Base-by-base conservation (phyloP, 2,329 filamentous ascomycete species). In the Periconia digitata region DNA sequence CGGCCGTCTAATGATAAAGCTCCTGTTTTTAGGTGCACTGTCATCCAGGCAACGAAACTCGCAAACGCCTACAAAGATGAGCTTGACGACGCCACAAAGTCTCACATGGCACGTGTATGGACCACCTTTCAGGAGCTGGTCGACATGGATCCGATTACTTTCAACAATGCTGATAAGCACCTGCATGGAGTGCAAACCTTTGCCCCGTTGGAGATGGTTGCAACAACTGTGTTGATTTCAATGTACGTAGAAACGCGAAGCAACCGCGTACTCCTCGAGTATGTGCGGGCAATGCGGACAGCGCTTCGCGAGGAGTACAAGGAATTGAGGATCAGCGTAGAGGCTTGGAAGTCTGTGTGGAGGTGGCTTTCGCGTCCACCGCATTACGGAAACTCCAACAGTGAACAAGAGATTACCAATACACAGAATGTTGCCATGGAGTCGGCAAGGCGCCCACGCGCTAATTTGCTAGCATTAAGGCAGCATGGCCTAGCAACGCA, bases 141-240 rank as follows among this genome's bases (percentile, higher is more conserved):
- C 12, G 47, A 63, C 5, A 24, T 54, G 10, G 59, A 70, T 41
- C 44, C 62, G 2, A 43, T 64, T 24, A 55, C 53, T 0, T 72
- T 72, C 47, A 62, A 56, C 1, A 66, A 71, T 20, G 57, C 54
- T 15, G 55, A 61, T 27, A 59, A 56, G 13, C 53, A 54, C 17
- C 39, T 70, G 2, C 47, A 43, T 8, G 55, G 59, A 23, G 62
- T 64, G 6, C 62, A 67, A 42, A 69, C 27, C 4, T 32, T 32
- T 12, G 60, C 69, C 4, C 69, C 69, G n/a, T 42, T 73, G 2
- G 70, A 72, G 37, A 58, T 73, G 51, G 55, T 72, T 2, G 66
- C 60, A 10, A 60, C 69, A 3, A 49, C 64, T 3, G 61, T 67
- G 6, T 47, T 73, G 4, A 67, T 72, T 16, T 71, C 66, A 1